Evolutionary conservation across 305 asterid species (phyloP).

Genomic region (Solanum hybrid): DNA sequence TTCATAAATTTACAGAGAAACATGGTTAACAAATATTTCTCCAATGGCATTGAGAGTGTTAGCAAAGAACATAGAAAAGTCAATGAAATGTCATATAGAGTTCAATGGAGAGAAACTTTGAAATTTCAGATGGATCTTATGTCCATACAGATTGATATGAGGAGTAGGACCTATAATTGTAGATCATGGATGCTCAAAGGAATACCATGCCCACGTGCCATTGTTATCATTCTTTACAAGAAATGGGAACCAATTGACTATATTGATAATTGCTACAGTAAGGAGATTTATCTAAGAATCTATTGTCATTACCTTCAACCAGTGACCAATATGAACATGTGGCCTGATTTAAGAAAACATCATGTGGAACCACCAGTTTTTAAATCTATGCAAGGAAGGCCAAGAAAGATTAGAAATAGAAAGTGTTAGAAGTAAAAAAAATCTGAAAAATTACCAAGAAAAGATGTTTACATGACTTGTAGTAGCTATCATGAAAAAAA

Average conservation of each 20-base stretch:
- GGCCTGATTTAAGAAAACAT: too few relatives aligned
- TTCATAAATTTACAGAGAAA: background rate
- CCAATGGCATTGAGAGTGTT: background rate
- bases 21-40: background rate
- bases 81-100: background rate
- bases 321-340: too few relatives aligned
- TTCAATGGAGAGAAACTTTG: background rate
- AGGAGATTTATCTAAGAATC: background rate
- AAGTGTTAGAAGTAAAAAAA: too few relatives aligned
- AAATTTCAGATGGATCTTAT: background rate
- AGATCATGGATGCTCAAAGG: background rate
- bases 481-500: too few relatives aligned
- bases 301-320: background rate
- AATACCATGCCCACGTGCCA: background rate
- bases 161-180: background rate
- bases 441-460: too few relatives aligned
- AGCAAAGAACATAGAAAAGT: background rate
- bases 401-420: too few relatives aligned
- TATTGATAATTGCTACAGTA: background rate
- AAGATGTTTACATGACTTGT: too few relatives aligned
- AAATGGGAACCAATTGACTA: background rate
- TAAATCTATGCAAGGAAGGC: too few relatives aligned
- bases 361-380: too few relatives aligned
- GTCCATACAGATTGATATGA: background rate
- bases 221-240: background rate